phyloP scores from a whole-genome alignment of 345 rosid genomes.

The Salix caprea region DNA sequence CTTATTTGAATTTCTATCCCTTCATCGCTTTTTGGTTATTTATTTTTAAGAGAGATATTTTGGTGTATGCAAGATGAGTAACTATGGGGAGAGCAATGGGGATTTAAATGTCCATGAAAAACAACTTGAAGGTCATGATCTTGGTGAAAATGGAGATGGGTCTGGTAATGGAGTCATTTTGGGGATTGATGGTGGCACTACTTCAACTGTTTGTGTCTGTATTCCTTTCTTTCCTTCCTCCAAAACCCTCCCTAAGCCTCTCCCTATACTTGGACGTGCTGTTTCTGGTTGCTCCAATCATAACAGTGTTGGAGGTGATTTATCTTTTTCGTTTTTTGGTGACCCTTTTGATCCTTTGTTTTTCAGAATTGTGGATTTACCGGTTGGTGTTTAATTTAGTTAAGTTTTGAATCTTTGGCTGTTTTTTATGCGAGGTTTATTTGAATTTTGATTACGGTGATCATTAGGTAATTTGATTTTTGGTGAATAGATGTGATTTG shows the following conservation, averaged over 20 bases:
- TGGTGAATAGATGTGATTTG: neutral
- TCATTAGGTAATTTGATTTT: neutral
- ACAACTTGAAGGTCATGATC: neutral
- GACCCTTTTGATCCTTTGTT: neutral
- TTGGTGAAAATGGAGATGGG: conserved; percentile 1
- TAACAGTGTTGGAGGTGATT: conserved; percentile 22
- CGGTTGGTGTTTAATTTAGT: neutral
- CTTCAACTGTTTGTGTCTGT: conserved; percentile 28
- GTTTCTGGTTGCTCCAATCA: conserved; percentile 27
- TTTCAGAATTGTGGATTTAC: neutral
- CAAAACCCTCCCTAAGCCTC: conserved; percentile 3
- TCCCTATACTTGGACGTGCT: conserved; percentile 15
- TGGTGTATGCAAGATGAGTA: neutral
- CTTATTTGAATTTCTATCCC: neutral
- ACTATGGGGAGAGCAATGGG: neutral
- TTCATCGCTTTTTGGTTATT: neutral
- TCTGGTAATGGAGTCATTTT: conserved; percentile 10
- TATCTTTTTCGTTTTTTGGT: neutral
- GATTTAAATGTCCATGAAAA: neutral
- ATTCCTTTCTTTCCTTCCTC: conserved; percentile 15
- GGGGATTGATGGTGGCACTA: conserved; percentile 28
- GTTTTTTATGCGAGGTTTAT: neutral
- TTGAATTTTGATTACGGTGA: neutral
- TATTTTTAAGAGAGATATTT: neutral
- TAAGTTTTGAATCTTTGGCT: neutral